These are phyloP conservation scores for Bruguiera sexangula DNA, from an alignment of 345 rosid genomes.

Conservation along the genomic window DNA sequence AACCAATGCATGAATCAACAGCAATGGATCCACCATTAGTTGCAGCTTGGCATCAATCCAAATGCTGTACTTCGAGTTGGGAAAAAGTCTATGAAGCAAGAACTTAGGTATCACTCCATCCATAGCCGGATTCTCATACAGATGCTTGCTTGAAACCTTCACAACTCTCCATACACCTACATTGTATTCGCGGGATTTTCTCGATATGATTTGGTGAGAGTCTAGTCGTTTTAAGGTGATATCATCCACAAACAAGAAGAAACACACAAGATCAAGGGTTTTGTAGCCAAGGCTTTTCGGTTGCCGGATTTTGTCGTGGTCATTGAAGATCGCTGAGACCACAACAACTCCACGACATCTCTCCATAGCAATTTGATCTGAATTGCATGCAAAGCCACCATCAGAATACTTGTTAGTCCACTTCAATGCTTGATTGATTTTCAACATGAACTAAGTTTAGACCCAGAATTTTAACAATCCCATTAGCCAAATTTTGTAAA, in stretches of 20 bases:
- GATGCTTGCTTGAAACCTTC: constrained; percentile 30
- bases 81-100: constrained; percentile 74
- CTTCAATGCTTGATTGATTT: background rate
- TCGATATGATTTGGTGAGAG: constrained; percentile 40
- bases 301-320: constrained; percentile 89
- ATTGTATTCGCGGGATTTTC: constrained; percentile 19
- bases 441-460: background rate
- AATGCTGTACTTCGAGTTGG: constrained; percentile 74
- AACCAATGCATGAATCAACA: constrained; percentile 66
- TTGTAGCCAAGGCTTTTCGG: constrained; percentile 73
- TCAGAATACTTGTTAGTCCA: background rate
- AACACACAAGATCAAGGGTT: constrained; percentile 52
- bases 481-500: background rate
- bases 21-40: constrained; percentile 69
- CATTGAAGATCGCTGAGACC: constrained; percentile 82
- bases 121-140: constrained; percentile 78
- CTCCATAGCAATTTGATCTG: constrained; percentile 77
- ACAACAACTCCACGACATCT: constrained; percentile 66
- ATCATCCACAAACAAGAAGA: constrained; percentile 88
- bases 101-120: constrained; percentile 85
- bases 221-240: constrained; percentile 48
- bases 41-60: constrained; percentile 93
- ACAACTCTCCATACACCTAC: constrained; percentile 75
- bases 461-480: background rate
- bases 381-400: constrained; percentile 5